Conservation (phyloP, 2,329 filamentous ascomycete species). For the Penicillium janthinellum region DNA sequence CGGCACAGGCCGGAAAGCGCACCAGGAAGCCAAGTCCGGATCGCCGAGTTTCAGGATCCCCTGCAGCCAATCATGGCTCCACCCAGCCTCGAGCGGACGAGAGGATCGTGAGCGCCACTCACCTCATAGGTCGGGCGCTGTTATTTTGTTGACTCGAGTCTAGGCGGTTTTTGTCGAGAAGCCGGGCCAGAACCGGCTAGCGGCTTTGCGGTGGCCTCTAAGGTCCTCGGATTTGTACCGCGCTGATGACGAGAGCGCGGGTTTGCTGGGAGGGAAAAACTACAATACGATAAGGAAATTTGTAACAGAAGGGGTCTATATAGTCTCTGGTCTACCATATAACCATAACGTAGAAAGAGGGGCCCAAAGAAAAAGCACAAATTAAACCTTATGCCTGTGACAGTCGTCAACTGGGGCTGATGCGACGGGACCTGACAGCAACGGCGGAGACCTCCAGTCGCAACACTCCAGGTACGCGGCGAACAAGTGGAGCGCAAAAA, state of each 20-base stretch:
- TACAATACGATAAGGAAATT: too few species aligned
- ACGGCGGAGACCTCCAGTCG: slow-evolving; percentile 4
- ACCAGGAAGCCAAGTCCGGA: slow-evolving; percentile 26
- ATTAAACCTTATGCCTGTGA: not conserved
- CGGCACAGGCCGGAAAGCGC: slow-evolving; percentile 29
- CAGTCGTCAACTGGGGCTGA: slow-evolving; percentile 1
- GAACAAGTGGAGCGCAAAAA: slow-evolving; percentile 5
- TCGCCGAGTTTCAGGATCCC: slow-evolving; percentile 32
- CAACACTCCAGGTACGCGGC: not conserved
- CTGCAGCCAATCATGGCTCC: slow-evolving; percentile 26
- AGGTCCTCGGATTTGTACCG: slow-evolving; percentile 22
- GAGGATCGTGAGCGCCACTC: slow-evolving; percentile 31
- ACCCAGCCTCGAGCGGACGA: slow-evolving; percentile 18
- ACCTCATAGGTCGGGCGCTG: slow-evolving; percentile 30
- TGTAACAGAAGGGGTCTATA: too few species aligned
- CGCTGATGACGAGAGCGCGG: not conserved
- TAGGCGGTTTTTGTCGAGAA: slow-evolving; percentile 12
- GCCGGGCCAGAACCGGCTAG: slow-evolving; percentile 4
- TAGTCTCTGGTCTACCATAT: too few species aligned
- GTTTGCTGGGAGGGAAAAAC: not conserved
- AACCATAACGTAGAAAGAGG: too few species aligned
- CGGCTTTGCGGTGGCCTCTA: not conserved
- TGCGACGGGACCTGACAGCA: slow-evolving; percentile 9
- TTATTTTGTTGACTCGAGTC: not conserved
- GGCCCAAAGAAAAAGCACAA: not conserved